These are phyloP conservation scores for Rhynchospora tenuis DNA, from an alignment of 176 grass and related monocot genomes.

Conservation along the genomic window DNA sequence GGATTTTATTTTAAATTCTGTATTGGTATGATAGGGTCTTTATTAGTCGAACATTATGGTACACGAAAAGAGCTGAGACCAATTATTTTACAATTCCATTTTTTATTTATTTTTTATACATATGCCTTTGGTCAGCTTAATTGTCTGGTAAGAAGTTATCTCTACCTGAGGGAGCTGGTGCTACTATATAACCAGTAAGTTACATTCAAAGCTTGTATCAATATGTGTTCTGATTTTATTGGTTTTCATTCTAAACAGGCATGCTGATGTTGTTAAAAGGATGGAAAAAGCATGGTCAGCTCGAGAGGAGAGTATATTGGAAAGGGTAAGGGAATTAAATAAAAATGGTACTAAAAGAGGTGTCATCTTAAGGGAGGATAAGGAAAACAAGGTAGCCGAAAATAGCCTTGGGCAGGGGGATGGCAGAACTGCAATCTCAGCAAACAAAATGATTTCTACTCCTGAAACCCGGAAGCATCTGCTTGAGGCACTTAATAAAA, in stretches of 20 bases:
- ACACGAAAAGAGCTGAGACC: neutral
- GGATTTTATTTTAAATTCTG: neutral
- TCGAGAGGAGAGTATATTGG: constrained; percentile 17
- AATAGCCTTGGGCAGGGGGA: constrained; percentile 9
- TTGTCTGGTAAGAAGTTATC: neutral
- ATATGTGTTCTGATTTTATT: neutral
- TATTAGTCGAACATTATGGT: neutral
- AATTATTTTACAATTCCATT: neutral
- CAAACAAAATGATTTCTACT: neutral
- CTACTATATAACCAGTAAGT: neutral
- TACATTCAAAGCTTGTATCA: neutral
- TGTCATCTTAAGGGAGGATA: neutral
- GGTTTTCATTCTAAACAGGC: neutral
- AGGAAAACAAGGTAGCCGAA: neutral
- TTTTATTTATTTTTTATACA: neutral
- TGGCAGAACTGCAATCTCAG: constrained; percentile 10
- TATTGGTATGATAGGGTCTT: neutral
- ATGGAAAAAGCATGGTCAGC: constrained; percentile 29
- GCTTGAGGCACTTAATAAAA: constrained; percentile 21
- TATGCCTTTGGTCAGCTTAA: neutral
- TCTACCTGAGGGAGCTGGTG: neutral
- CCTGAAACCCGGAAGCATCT: constrained; percentile 37
- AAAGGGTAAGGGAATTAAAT: constrained; percentile 3
- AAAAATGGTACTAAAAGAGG: constrained; percentile 15
- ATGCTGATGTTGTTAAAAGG: constrained; percentile 20